Conservation (phyloP, 2,329 filamentous ascomycete genomes). For the Cordyceps militaris region DNA sequence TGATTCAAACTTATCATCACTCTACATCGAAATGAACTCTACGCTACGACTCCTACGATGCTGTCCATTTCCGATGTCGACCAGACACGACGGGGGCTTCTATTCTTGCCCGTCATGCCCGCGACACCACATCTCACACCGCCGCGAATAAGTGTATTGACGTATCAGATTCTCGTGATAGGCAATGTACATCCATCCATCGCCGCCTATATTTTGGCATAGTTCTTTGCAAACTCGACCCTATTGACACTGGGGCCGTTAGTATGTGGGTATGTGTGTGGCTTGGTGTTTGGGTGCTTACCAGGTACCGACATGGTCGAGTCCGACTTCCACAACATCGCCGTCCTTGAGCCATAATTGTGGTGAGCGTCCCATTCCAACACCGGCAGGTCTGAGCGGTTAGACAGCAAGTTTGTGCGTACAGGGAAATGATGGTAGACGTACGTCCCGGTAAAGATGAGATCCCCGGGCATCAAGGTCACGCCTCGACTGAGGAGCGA, state of each 20-base stretch:
- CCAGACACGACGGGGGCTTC: constrained; percentile 9
- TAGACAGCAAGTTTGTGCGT: neutral
- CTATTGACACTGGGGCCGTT: constrained; percentile 22
- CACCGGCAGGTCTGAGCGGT: constrained; percentile 51
- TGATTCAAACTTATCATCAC: neutral
- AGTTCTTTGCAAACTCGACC: constrained; percentile 24
- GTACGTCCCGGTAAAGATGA: constrained; percentile 61
- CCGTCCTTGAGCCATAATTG: constrained; percentile 63
- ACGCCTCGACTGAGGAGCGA: constrained; percentile 54
- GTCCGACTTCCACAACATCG: constrained; percentile 60
- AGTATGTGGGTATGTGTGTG: neutral
- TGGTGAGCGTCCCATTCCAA: constrained; percentile 62
- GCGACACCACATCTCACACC: constrained; percentile 12
- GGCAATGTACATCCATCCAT: neutral
- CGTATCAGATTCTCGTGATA: constrained; percentile 8
- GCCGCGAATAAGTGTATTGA: constrained; percentile 12
- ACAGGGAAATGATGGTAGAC: constrained; percentile 18
- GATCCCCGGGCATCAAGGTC: constrained; percentile 55
- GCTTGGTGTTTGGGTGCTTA: constrained; percentile 14
- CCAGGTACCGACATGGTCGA: constrained; percentile 59
- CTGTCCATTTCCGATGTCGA: constrained; percentile 4
- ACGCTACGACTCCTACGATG: neutral
- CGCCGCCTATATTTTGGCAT: constrained; percentile 19
- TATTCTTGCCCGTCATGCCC: constrained; percentile 11
- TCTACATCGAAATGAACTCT: neutral